phyloP scores from a whole-genome alignment of 176 grass and related monocot species.

The Miscanthus lutarioriparius region DNA sequence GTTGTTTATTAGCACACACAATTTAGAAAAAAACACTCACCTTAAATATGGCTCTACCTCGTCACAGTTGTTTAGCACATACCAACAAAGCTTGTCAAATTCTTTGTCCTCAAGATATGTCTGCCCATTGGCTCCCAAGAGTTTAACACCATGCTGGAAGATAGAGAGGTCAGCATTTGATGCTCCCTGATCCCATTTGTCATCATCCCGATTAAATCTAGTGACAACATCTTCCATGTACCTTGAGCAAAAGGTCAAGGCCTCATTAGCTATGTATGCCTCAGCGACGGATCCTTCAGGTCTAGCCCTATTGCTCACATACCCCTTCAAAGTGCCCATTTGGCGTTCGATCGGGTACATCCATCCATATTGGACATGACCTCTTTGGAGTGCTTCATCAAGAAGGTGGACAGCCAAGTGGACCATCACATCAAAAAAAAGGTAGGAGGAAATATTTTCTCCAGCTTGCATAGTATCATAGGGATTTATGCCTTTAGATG shows the following conservation, averaged over 20 bases:
- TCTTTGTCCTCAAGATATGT: too few relatives aligned
- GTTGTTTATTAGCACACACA: too few relatives aligned
- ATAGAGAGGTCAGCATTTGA: too few relatives aligned
- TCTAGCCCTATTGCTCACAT: too few relatives aligned
- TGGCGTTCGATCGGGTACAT: not conserved
- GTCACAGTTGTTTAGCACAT: not conserved
- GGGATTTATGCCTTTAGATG: not conserved
- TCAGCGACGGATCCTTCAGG: not conserved
- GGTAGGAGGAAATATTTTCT: conserved; percentile 7
- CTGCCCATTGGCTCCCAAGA: too few relatives aligned
- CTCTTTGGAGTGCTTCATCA: not conserved
- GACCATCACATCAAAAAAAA: conserved; percentile 11
- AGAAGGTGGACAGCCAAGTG: not conserved
- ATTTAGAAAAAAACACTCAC: not conserved
- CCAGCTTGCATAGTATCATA: conserved; percentile 28
- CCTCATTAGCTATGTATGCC: not conserved
- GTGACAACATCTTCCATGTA: not conserved
- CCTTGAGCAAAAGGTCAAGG: not conserved
- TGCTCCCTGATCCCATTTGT: too few relatives aligned
- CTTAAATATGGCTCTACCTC: not conserved
- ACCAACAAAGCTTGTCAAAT: too few relatives aligned
- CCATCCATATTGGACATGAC: not conserved
- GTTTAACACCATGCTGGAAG: too few relatives aligned
- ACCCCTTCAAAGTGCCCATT: not conserved
- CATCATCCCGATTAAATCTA: too few relatives aligned